These are phyloP conservation scores for Aegilops longissima DNA, from an alignment of 176 grass and related monocot species.

Conservation along the genomic window DNA sequence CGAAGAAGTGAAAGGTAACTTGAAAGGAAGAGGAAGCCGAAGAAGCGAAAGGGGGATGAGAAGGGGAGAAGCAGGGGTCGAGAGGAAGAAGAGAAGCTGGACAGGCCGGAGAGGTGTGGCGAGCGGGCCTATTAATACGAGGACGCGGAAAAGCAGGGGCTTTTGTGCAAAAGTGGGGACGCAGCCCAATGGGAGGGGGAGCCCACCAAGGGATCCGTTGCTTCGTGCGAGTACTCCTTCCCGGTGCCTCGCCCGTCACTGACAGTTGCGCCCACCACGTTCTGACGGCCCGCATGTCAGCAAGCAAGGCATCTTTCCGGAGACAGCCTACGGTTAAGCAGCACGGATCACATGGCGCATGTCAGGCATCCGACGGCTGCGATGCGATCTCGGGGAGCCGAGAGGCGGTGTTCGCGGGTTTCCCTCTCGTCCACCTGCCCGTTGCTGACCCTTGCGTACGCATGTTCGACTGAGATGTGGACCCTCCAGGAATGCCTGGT, in stretches of 20 bases:
- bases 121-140: constrained; percentile 40
- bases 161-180: constrained; percentile 38
- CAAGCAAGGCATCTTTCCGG: background rate
- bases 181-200: constrained; percentile 19
- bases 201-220: constrained; percentile 12
- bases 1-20: background rate
- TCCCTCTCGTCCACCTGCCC: background rate
- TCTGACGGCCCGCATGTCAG: fast-evolving
- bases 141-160: constrained; percentile 27
- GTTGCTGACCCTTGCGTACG: background rate
- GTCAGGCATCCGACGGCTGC: constrained; percentile 53
- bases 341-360: constrained; percentile 53
- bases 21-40: background rate
- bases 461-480: background rate
- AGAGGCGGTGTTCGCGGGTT: constrained; percentile 4
- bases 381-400: constrained; percentile 6
- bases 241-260: background rate
- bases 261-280: background rate
- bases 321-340: background rate
- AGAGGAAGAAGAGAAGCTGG: background rate
- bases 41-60: background rate
- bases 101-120: constrained; percentile 4
- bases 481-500: fast-evolving
- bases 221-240: background rate
- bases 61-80: background rate